These are phyloP conservation scores for Epichloe baconii DNA, from an alignment of 2,329 filamentous ascomycete species.

Conservation along the genomic window DNA sequence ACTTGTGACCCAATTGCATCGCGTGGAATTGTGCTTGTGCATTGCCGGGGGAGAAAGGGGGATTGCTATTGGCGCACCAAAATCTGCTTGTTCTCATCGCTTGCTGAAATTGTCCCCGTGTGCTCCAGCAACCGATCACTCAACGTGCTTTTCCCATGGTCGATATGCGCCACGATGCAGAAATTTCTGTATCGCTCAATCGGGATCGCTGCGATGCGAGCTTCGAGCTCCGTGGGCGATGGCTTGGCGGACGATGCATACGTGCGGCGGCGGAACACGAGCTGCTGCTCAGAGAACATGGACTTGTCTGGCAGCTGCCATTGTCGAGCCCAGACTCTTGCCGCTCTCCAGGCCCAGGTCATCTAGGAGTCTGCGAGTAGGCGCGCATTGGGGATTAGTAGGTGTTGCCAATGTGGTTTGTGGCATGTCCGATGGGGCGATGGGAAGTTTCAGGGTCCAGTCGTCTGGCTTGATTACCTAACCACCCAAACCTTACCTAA, in stretches of 20 bases:
- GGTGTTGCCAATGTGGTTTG: not conserved
- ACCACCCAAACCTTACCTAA: no score
- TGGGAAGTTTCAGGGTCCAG: not conserved
- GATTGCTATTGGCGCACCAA: slow-evolving; percentile 30
- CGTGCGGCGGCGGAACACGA: slow-evolving; percentile 6
- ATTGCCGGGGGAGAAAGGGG: no score
- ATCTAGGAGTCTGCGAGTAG: slow-evolving; percentile 16
- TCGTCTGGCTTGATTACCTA: not conserved
- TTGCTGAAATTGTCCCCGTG: slow-evolving; percentile 81
- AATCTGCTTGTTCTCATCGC: slow-evolving; percentile 79
- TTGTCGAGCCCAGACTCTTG: slow-evolving; percentile 25
- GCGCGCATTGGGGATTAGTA: slow-evolving; percentile 5
- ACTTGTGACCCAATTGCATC: not conserved
- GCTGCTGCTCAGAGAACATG: slow-evolving; percentile 3
- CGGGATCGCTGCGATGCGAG: slow-evolving; percentile 58
- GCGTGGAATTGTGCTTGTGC: no score
- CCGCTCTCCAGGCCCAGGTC: slow-evolving; percentile 24
- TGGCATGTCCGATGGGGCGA: not conserved
- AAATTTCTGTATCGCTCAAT: slow-evolving; percentile 83
- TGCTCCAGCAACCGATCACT: slow-evolving; percentile 85
- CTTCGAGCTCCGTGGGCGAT: slow-evolving; percentile 21
- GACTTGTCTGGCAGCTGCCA: slow-evolving; percentile 13
- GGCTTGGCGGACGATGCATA: slow-evolving; percentile 14
- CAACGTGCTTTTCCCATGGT: slow-evolving; percentile 96
- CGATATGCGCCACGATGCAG: slow-evolving; percentile 96